Conservation (phyloP, 129 eudicot species). For the Ambrosia artemisiifolia region DNA sequence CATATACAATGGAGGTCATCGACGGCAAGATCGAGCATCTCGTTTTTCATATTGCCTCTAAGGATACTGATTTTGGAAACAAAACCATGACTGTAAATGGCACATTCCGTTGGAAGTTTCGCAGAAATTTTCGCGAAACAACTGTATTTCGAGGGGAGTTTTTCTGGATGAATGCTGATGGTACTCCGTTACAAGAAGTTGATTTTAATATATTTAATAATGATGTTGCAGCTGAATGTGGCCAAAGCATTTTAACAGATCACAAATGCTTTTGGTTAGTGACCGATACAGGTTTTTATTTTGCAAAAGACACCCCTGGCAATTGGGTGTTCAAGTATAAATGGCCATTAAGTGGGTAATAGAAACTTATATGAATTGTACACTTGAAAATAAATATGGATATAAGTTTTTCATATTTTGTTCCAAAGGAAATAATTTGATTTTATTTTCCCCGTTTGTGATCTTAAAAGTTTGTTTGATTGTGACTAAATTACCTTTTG, state of each 20-base stretch:
- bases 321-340: slow-evolving; percentile 5
- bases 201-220: background rate
- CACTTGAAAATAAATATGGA: background rate
- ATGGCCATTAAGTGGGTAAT: background rate
- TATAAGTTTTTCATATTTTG: background rate
- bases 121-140: background rate
- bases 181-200: background rate
- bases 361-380: background rate
- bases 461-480: too few species aligned
- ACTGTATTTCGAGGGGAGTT: background rate
- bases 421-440: background rate
- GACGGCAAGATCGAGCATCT: background rate
- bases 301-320: background rate
- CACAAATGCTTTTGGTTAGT: slow-evolving; percentile 11
- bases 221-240: slow-evolving; percentile 2
- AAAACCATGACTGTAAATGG: background rate
- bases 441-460: background rate
- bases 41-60: background rate
- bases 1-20: background rate
- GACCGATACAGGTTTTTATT: background rate
- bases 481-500: too few species aligned
- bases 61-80: slow-evolving; percentile 4
- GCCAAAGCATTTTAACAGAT: background rate
- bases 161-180: background rate
- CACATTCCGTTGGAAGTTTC: background rate